Evolutionary conservation across 768 basidiomycete species (phyloP).

Genomic region (Russula compacta): DNA sequence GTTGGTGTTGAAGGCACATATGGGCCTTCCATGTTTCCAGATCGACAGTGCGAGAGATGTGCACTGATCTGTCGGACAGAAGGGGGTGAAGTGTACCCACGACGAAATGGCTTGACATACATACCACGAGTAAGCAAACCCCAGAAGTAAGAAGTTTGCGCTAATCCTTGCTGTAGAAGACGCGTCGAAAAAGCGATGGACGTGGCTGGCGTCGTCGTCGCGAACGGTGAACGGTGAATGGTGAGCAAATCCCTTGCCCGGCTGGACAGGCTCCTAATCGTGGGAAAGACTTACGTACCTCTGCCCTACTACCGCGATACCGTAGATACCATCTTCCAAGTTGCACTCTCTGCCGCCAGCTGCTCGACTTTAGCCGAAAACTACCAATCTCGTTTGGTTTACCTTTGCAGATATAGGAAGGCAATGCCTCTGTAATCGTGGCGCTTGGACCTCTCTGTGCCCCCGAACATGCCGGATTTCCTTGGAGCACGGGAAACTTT

Average conservation of each 20-base stretch:
- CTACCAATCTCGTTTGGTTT: no score
- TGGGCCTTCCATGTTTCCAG: conserved; percentile 16
- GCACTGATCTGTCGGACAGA: conserved; percentile 1
- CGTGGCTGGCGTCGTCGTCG: conserved; percentile 12
- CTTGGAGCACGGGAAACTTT: no score
- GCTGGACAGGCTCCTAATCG: neutral
- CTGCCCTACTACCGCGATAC: neutral
- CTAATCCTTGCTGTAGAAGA: neutral
- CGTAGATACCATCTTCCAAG: no score
- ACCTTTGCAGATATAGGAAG: neutral
- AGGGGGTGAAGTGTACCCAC: neutral
- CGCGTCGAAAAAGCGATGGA: conserved; percentile 4
- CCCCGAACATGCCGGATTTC: no score
- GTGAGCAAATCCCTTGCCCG: neutral
- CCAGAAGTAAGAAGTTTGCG: neutral
- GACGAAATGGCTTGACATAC: neutral
- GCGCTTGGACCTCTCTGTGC: no score
- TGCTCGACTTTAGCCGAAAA: no score
- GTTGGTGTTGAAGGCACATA: conserved; percentile 18
- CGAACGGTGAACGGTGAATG: conserved; percentile 5
- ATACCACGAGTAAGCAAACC: neutral
- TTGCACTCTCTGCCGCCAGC: no score
- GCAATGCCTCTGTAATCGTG: neutral
- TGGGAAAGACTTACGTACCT: conserved; percentile 9
- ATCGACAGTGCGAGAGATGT: neutral